Percentiles rank a stretch among this genome's conserved stretches.
Evolutionary conservation across 73 alveolate species (phyloP).

Genomic region (Diophrys appendiculata): DNA sequence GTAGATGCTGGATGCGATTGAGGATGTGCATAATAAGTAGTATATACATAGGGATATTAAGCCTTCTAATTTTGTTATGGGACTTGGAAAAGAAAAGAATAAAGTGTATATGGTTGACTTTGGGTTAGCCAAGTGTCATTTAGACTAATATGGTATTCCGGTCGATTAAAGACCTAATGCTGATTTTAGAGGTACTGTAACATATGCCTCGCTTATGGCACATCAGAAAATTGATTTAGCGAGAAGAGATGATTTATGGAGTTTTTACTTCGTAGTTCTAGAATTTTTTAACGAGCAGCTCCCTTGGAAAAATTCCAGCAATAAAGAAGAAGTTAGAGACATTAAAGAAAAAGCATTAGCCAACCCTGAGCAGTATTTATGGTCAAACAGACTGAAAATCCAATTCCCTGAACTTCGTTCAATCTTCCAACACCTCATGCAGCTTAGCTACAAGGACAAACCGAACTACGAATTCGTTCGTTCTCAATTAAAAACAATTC

Average conservation of each 20-base stretch:
- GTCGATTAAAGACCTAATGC: constrained; percentile 41
- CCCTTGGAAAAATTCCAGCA: constrained; percentile 72
- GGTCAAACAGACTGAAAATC: constrained; percentile 41
- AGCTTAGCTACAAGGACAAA: constrained; percentile 54
- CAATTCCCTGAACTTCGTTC: constrained; percentile 57
- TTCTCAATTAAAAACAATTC: constrained; percentile 10
- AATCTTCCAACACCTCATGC: constrained; percentile 63
- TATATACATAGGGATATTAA: constrained; percentile 75
- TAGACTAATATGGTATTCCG: constrained; percentile 39
- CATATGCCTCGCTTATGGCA: constrained; percentile 80
- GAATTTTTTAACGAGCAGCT: constrained; percentile 72
- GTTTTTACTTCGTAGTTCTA: constrained; percentile 72
- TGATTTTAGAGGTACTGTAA: constrained; percentile 77
- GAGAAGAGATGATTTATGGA: constrained; percentile 83
- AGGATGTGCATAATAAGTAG: constrained; percentile 63
- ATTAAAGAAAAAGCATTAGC: constrained; percentile 56
- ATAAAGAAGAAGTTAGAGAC: constrained; percentile 69
- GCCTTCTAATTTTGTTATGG: constrained; percentile 69
- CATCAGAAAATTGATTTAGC: constrained; percentile 72
- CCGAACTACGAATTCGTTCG: constrained; percentile 72
- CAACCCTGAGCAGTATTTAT: constrained; percentile 61
- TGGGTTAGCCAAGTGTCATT: constrained; percentile 71
- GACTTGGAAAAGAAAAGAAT: constrained; percentile 56
- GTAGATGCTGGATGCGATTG: constrained; percentile 57
- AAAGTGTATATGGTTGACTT: constrained; percentile 72